Conservation (phyloP, 495 filamentous ascomycete species). For the Penicillium cosmopolitanum region DNA sequence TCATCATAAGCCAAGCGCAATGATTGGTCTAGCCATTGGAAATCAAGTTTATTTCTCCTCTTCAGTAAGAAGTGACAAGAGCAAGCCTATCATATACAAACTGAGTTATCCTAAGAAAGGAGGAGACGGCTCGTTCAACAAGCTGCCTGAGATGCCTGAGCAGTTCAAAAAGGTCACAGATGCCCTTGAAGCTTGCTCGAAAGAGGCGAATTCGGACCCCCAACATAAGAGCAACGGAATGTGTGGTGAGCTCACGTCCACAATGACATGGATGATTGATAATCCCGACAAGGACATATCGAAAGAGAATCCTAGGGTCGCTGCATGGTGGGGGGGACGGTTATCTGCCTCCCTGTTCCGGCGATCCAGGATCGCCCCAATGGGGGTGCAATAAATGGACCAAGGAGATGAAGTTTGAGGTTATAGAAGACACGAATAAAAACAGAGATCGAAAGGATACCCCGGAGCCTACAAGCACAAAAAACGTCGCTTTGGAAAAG, state of each 20-base stretch:
- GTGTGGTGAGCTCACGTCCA: neutral
- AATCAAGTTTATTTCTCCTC: neutral
- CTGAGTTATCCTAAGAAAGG: neutral
- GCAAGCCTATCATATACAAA: neutral
- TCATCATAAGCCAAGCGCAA: neutral
- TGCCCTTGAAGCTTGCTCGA: neutral
- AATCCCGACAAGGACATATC: neutral
- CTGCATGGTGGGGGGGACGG: neutral
- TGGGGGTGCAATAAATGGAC: neutral
- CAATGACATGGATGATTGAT: neutral
- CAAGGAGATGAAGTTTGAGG: neutral
- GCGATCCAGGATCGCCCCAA: neutral
- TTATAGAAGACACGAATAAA: neutral
- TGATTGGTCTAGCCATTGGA: neutral
- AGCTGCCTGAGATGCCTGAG: neutral
- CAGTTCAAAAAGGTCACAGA: neutral
- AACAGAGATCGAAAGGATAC: neutral
- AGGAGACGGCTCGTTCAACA: neutral
- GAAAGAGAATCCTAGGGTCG: neutral
- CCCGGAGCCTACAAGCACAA: neutral
- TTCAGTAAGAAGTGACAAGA: neutral
- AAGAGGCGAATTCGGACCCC: neutral
- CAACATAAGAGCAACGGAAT: neutral
- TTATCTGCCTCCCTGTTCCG: neutral
- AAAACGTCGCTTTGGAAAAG: neutral